A percentile compares a stretch with the other conserved stretches of the same genome.
Evolutionary conservation across 495 filamentous ascomycete genomes (phyloP).

Genomic region (Ascobolus immersus): DNA sequence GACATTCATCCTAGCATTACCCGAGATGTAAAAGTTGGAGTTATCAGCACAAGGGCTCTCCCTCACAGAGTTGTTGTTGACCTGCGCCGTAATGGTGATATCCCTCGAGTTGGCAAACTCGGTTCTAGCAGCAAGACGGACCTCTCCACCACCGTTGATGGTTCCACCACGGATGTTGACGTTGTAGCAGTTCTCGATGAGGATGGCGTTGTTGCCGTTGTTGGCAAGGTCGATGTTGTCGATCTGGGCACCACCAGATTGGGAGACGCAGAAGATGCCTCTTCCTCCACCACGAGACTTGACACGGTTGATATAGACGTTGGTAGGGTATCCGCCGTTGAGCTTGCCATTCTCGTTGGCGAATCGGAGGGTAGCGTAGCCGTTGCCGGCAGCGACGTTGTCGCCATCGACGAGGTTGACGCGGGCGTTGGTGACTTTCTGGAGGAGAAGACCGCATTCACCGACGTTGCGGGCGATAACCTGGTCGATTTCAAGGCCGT

Average conservation of each 20-base stretch:
- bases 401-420: constrained; percentile 23
- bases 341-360: constrained; percentile 23
- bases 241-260: constrained; percentile 21
- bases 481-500: constrained; percentile 18
- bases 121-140: constrained; percentile 19
- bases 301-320: constrained; percentile 22
- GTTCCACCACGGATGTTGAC: constrained; percentile 20
- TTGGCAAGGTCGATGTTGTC: constrained; percentile 17
- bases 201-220: constrained; percentile 24
- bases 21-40: constrained; percentile 19
- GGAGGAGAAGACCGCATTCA: constrained; percentile 22
- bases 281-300: constrained; percentile 23
- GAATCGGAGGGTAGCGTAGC: constrained; percentile 23
- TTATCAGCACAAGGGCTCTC: constrained; percentile 23
- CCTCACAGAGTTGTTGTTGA: constrained; percentile 19
- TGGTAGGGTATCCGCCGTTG: constrained; percentile 20
- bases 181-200: constrained; percentile 26
- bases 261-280: constrained; percentile 24
- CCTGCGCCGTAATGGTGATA: constrained; percentile 19
- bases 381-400: constrained; percentile 21
- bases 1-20: too few relatives aligned
- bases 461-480: constrained; percentile 22
- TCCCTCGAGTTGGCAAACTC: constrained; percentile 23
- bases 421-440: constrained; percentile 20
- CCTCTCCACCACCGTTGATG: constrained; percentile 23